A percentile compares a stretch with the other conserved stretches of the same genome.
These are phyloP conservation scores for Ogataea siamensis DNA, from an alignment of 805 yeast species.

Conservation along the genomic window DNA sequence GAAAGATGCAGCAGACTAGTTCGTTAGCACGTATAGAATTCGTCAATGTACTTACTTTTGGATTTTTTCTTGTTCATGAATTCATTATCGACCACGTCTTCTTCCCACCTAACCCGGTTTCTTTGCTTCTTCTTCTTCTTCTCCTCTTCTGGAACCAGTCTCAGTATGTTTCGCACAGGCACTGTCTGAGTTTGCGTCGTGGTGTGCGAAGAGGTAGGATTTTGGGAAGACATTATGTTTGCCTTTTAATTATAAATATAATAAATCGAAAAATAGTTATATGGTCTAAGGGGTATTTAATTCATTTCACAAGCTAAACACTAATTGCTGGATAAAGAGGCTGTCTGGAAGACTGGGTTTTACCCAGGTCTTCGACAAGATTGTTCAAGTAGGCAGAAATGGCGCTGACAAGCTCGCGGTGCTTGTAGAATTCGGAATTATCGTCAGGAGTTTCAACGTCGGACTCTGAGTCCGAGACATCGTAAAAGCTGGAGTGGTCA, in stretches of 20 bases:
- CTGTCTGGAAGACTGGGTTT: conserved; percentile 1
- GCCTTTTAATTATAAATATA: too few species aligned
- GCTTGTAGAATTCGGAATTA: conserved; percentile 16
- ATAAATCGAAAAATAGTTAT: too few species aligned
- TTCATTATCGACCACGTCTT: conserved; percentile 88
- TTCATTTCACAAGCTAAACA: conserved; percentile 5
- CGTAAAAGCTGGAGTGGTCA: conserved; percentile 21
- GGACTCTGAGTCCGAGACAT: conserved; percentile 24
- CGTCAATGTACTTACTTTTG: conserved; percentile 45
- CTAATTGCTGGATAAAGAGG: conserved; percentile 22
- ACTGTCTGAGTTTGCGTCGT: conserved; percentile 20
- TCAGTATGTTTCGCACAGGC: conserved; percentile 21
- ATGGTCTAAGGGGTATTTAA: conserved; percentile 2
- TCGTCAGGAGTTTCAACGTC: conserved; percentile 23
- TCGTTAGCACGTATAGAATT: conserved; percentile 15
- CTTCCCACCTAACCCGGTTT: conserved; percentile 75
- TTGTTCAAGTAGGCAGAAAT: conserved; percentile 21
- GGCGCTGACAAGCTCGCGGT: conserved; percentile 14
- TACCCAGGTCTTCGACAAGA: conserved; percentile 6
- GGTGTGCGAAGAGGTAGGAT: conserved; percentile 6
- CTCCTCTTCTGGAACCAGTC: conserved; percentile 20
- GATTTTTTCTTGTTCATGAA: conserved; percentile 84
- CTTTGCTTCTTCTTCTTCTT: conserved; percentile 25
- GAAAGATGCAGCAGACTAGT: conserved; percentile 74
- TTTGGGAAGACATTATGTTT: conserved; percentile 1